Evolutionary conservation across 164 flowering plant species (phyloP).

Genomic region (Kingdonia uniflora): DNA sequence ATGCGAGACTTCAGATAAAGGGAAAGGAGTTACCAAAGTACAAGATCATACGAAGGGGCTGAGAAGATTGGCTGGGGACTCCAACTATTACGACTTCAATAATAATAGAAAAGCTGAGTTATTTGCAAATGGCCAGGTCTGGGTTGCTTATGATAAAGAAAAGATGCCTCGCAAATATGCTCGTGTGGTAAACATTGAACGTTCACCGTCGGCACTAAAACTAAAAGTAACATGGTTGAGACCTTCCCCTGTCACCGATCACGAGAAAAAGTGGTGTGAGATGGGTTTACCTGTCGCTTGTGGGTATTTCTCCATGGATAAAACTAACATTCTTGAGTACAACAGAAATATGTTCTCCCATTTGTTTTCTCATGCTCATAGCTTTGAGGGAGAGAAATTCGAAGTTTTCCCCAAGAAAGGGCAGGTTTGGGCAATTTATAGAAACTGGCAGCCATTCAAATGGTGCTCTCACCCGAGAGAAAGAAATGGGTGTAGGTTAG

Average conservation of each 20-base stretch:
- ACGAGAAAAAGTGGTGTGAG: constrained; percentile 39
- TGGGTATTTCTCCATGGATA: constrained; percentile 29
- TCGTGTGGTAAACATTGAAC: constrained; percentile 7
- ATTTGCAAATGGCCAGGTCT: constrained; percentile 23
- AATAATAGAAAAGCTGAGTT: constrained; percentile 8
- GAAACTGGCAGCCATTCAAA: constrained; percentile 25
- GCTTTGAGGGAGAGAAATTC: constrained; percentile 12
- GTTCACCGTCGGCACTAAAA: neutral
- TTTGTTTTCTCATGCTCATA: constrained; percentile 14
- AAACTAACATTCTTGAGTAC: constrained; percentile 7
- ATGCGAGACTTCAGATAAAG: constrained; percentile 3
- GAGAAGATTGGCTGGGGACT: constrained; percentile 1
- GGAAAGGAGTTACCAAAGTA: neutral
- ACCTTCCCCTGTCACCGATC: constrained; percentile 24
- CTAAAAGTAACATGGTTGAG: constrained; percentile 28
- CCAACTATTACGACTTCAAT: constrained; percentile 14
- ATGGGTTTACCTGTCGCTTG: constrained; percentile 41
- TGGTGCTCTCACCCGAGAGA: constrained; percentile 21
- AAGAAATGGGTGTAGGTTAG: constrained; percentile 14
- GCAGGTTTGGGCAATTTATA: constrained; percentile 42
- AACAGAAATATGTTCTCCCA: constrained; percentile 20
- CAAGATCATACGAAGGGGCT: neutral
- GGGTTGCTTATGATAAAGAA: constrained; percentile 23
- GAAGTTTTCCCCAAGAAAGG: constrained; percentile 30
- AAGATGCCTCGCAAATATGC: constrained; percentile 19